Evolutionary conservation across 1,284 basidiomycete species (phyloP), one percentile per base, ranked within the genome.

Genomic region (Tilletiaria anomala): DNA sequence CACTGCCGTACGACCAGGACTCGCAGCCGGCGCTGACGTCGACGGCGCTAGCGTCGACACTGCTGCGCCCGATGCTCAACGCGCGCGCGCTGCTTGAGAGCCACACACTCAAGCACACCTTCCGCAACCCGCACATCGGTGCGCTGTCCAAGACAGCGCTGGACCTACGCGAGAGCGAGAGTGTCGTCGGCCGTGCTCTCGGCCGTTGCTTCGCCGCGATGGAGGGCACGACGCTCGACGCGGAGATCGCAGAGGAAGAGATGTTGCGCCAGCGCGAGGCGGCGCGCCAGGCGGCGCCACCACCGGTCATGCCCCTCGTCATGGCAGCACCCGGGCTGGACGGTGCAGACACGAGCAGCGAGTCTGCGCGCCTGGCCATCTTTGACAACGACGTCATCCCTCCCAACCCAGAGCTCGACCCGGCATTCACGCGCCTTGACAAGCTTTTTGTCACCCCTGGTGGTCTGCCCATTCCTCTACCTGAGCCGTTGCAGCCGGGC

Each of bases 121-220:
- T 66, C 45, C 48, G 54, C 23, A 65, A 66, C 36, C 58, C 61
- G 18, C 63, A 66, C 49, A 56, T 66, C 29, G 53, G 50, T 3
- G 58, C 62, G 1, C 44, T 66, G 3, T 54, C 53, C 42, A 58
- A 61, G 44, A 65, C 63, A 18, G 62, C 63, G 5, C 45, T 65
- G n/a, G 62, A 66, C 32, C 43, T 66, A 29, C 45, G 55, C 24
- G 63, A 65, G 37, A 63, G 60, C 39, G 63, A 66, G 37, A 50
- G 53, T 16, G 48, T 51, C 4, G 51, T 66, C n/a, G 48, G 52
- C 2, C 49, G 57, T 12, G 58, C 60, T 1, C 45, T 66, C 3
- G 61, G 61, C 5, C 48, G 60, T 19, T 61, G 54, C 44, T 65
- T 62, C 44, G 53, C 53, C 6, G 54, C 54, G 10, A 61, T 65